Evolutionary conservation across 2,329 filamentous ascomycete genomes (phyloP), one percentile per base, ranked within the genome.

Genomic region (Mollisia scopiformis): DNA sequence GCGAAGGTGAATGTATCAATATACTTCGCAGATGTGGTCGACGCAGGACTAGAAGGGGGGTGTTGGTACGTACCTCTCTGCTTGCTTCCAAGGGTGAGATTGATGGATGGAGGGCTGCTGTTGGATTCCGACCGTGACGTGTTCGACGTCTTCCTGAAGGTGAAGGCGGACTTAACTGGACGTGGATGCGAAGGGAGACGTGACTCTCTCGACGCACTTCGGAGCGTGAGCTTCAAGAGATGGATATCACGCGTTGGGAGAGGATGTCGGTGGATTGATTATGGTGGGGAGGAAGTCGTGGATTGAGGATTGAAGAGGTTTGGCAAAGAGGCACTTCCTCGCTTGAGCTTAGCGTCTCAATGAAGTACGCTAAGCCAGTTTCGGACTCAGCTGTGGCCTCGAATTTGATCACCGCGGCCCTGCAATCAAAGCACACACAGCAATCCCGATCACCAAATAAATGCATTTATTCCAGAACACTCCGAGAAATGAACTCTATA

Each of bases 1-100:
- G n/a, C 33, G 28, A 37, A 23, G 14, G 25, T 49, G 54, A 47
- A 27, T 8, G 41, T 27, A 21, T 14, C 43, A 28, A 10, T 6
- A 19, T 39, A 54, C n/a, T n/a, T n/a, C 27, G 37, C 21, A 7
- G 25, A 11, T 33, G n/a, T n/a, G n/a, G n/a, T n/a, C n/a, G n/a
- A n/a, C n/a, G 47, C 19, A 50, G 51, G 30, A 25, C 31, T 47
- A 33, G 57, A 56, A 56, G 41, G 19, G 33, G 56, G 35, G n/a
- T n/a, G 25, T 55, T 16, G 52, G 64, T 59, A 68, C 66, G 60
- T 67, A 65, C 62, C 64, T 65, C 57, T 63, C 55, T 66, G 50
- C 33, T 59, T n/a, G 59, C 56, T 63, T 66, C 41, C 57, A 55
- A 62, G 58, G 59, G 61, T 55, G 60, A 56, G 46, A 31, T 33